These are phyloP conservation scores for Hemisphaericaspora lyxosophila DNA, from an alignment of 1,139 yeast species.

Conservation along the genomic window DNA sequence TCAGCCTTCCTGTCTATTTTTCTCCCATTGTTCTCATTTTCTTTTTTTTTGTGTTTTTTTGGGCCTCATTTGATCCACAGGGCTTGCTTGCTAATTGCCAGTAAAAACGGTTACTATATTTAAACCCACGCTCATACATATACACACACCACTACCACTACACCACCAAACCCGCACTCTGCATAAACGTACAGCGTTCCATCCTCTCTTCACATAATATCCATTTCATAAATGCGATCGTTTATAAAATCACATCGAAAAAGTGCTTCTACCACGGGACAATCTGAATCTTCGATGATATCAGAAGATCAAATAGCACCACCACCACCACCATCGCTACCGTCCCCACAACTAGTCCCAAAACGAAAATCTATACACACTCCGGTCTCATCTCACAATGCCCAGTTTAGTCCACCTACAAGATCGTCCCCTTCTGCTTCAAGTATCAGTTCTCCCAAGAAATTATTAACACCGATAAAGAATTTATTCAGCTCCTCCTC, in stretches of 20 bases:
- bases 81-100: too few species aligned
- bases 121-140: too few species aligned
- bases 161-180: too few species aligned
- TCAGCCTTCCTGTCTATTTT: too few species aligned
- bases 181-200: not conserved
- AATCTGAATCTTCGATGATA: slow-evolving; percentile 4
- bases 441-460: slow-evolving; percentile 39
- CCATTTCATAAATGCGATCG: slow-evolving; percentile 35
- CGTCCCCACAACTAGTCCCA: too few species aligned
- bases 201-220: not conserved
- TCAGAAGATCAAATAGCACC: slow-evolving; percentile 4
- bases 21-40: too few species aligned
- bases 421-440: slow-evolving; percentile 15
- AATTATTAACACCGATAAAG: slow-evolving; percentile 43
- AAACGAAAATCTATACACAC: too few species aligned
- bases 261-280: slow-evolving; percentile 19
- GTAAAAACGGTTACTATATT: too few species aligned
- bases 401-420: slow-evolving; percentile 31
- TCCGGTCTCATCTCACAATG: slow-evolving; percentile 21
- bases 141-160: slow-evolving; percentile 5
- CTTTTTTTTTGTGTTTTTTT: too few species aligned
- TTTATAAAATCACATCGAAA: slow-evolving; percentile 46
- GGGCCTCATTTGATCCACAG: too few species aligned
- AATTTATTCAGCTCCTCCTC: slow-evolving; percentile 31
- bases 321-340: slow-evolving; percentile 4